phyloP scores from a whole-genome alignment of 331 rosid species.

The Cydonia oblonga region DNA sequence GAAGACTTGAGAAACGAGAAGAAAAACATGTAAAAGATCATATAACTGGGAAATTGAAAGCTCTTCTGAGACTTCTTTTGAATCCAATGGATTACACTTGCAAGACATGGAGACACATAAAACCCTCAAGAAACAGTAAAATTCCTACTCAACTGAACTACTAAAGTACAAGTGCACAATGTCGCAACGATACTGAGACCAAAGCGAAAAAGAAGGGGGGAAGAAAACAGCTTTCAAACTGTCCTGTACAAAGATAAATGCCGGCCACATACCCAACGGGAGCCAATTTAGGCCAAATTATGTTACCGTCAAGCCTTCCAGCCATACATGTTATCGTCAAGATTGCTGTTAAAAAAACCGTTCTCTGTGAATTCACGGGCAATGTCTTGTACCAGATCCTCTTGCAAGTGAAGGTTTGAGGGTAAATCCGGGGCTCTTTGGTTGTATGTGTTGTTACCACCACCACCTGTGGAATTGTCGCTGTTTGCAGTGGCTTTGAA shows the following conservation, averaged over 20 bases:
- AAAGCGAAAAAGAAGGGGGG: background rate
- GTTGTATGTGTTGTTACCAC: slow-evolving; percentile 59
- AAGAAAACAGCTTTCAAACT: slow-evolving; percentile 20
- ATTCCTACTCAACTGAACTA: slow-evolving; percentile 27
- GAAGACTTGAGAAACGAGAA: background rate
- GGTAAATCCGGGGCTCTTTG: slow-evolving; percentile 58
- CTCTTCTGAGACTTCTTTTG: slow-evolving; percentile 19
- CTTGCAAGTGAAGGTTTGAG: slow-evolving; percentile 57
- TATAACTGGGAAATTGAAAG: slow-evolving; percentile 14
- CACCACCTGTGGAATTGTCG: slow-evolving; percentile 69
- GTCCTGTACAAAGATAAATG: slow-evolving; percentile 62
- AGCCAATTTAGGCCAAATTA: slow-evolving; percentile 32
- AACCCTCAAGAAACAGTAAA: slow-evolving; percentile 12
- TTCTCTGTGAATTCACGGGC: slow-evolving; percentile 57
- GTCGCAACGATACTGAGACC: slow-evolving; percentile 24
- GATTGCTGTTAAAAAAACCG: slow-evolving; percentile 58
- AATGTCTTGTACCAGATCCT: slow-evolving; percentile 50
- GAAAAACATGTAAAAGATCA: slow-evolving; percentile 4
- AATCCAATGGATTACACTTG: slow-evolving; percentile 60
- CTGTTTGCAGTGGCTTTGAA: slow-evolving; percentile 78
- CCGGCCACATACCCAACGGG: slow-evolving; percentile 28
- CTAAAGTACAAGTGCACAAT: slow-evolving; percentile 18
- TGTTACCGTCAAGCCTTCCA: slow-evolving; percentile 75
- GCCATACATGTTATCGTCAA: slow-evolving; percentile 63
- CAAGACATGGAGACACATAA: slow-evolving; percentile 23